A percentile compares a stretch with the other conserved stretches of the same genome.
Conservation (phyloP, 176 grass and related monocot species). For the Eragrostis nindensis region DNA sequence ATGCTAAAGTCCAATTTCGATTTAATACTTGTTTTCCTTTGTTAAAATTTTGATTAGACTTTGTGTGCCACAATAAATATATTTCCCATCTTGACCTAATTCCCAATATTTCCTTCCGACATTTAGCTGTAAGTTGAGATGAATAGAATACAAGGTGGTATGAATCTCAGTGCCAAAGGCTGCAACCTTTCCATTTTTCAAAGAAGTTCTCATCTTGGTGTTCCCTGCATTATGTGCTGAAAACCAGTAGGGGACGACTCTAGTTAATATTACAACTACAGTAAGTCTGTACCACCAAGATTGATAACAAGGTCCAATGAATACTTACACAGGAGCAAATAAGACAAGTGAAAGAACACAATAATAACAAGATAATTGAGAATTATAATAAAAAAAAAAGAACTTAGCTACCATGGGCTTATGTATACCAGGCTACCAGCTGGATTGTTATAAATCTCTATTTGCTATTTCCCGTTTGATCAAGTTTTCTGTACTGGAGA, state of each 20-base stretch:
- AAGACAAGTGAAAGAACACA: background rate
- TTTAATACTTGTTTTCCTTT: conserved; percentile 5
- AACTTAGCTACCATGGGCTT: background rate
- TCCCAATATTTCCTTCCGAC: background rate
- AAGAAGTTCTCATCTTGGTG: background rate
- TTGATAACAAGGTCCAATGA: background rate
- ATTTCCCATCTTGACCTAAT: background rate
- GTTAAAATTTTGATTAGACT: background rate
- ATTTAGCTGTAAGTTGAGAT: background rate
- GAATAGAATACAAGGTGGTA: background rate
- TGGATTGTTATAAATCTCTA: background rate
- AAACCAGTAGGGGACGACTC: background rate
- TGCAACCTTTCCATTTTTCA: background rate
- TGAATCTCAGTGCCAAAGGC: too few species aligned
- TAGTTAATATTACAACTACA: background rate
- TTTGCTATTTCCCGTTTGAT: conserved; percentile 25
- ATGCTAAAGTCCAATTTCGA: background rate
- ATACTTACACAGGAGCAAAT: background rate
- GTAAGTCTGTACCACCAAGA: background rate
- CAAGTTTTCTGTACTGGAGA: conserved; percentile 5
- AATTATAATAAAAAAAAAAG: background rate
- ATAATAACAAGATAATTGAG: background rate
- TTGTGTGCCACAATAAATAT: conserved; percentile 11
- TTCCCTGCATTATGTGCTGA: background rate
- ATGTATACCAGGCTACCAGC: background rate